phyloP scores from a whole-genome alignment of 2,329 filamentous ascomycete species.

The Ceratocystis cubensis region DNA sequence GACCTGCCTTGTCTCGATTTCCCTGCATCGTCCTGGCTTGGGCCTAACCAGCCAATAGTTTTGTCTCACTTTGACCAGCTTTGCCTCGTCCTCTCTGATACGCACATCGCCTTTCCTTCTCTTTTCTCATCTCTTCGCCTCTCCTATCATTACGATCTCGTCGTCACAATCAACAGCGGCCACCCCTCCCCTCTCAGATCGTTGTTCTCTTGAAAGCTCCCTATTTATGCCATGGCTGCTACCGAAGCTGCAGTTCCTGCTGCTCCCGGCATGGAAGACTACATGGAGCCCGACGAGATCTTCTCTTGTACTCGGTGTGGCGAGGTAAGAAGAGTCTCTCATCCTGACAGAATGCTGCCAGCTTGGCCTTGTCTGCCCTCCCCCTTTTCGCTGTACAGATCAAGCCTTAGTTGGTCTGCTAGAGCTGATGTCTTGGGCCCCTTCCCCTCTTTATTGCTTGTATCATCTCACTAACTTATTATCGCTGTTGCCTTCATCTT shows the following conservation, averaged over 20 bases:
- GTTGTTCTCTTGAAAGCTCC: neutral
- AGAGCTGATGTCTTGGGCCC: too few species aligned
- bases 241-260: slow-evolving; percentile 25
- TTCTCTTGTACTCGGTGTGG: slow-evolving; percentile 89
- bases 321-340: slow-evolving; percentile 48
- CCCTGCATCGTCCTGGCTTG: neutral
- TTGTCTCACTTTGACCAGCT: neutral
- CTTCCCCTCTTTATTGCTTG: too few species aligned
- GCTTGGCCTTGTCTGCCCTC: neutral
- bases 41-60: neutral
- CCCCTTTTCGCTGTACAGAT: neutral
- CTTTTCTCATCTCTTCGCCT: neutral
- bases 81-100: neutral
- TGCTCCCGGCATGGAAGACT: slow-evolving; percentile 42
- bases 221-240: neutral
- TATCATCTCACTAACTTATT: neutral
- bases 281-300: slow-evolving; percentile 60
- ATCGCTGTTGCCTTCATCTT: slow-evolving; percentile 11
- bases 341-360: neutral
- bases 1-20: neutral
- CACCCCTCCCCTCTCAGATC: neutral
- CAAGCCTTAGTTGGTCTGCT: too few species aligned
- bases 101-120: neutral
- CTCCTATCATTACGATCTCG: too few species aligned
- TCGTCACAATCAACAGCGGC: neutral